Evolutionary conservation across 1,284 basidiomycete genomes (phyloP), one percentile per base, ranked within the genome.

Genomic region (Cutaneotrichosporon spelunceum): DNA sequence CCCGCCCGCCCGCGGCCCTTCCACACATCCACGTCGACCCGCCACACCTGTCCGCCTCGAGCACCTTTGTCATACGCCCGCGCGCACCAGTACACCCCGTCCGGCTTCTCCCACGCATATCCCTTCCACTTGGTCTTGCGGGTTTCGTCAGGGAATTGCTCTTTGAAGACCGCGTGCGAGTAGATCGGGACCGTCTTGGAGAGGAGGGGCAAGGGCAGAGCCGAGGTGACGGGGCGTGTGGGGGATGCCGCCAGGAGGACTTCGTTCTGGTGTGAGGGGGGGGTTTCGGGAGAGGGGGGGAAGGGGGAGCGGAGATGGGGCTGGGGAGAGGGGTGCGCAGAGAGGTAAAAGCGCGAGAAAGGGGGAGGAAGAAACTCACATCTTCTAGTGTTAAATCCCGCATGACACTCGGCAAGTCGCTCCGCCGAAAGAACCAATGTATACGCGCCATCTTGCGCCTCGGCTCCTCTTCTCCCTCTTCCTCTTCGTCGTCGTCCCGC

Each of bases 321-420:
- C 5, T 30, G 30, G 30, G 30, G 10, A 30, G 5, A 10, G 30
- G 30, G 10, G 30, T 5, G 30, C 5, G 30, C n/a, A 30, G 30
- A 10, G 10, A 30, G 10, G 47, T 14, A 3, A n/a, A 19, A 19
- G 19, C 19, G 19, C 19, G 39, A 19, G 19, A 19, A 19, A 8
- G n/a, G 9, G 19, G 16, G 34, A 23, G 30, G 4, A 7, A 2
- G n/a, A 14, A 5, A 73, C 78, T 71, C 66, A 79, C 78, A 61
- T 77, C 76, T 33, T 72, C 71, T 8, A 79, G 66, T 21, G 66
- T 56, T 44, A 78, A 62, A 56, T 73, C 72, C 57, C 74, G 72
- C 76, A 77, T 79, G 21, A 78, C 70, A 9, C 73, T 64, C 2
- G 78, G 78, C 56, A 79, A 57, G 61, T 79, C 78, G 59, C 68